A percentile compares a stretch with the other conserved stretches of the same genome.
Evolutionary conservation across 2,329 filamentous ascomycete genomes (phyloP).

Genomic region (Thelonectria olida): DNA sequence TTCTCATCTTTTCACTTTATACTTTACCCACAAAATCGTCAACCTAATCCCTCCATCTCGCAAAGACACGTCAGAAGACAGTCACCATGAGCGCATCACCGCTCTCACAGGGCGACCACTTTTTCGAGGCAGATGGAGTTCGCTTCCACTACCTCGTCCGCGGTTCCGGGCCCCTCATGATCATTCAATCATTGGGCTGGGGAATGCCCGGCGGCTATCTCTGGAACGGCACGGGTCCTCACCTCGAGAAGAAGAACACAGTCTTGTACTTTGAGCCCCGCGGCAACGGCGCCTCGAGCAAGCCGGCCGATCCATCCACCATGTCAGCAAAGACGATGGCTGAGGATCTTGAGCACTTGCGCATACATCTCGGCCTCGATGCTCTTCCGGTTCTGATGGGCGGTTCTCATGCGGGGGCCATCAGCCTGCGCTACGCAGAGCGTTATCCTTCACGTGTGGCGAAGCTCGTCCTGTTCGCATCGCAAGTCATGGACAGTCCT

Average conservation of each 20-base stretch:
- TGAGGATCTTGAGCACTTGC: slow-evolving; percentile 7
- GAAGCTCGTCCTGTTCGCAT: background rate
- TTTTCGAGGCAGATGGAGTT: slow-evolving; percentile 5
- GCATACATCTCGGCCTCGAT: slow-evolving; percentile 3
- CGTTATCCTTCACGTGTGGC: slow-evolving; percentile 6
- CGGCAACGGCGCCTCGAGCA: slow-evolving; percentile 7
- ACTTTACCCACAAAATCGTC: no score
- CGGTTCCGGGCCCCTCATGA: background rate
- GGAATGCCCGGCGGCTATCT: slow-evolving; percentile 5
- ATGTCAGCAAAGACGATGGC: slow-evolving; percentile 14
- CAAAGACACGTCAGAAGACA: no score
- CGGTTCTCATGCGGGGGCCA: slow-evolving; percentile 1
- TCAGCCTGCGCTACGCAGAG: slow-evolving; percentile 2
- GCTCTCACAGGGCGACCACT: slow-evolving; percentile 17
- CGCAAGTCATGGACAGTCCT: slow-evolving; percentile 10
- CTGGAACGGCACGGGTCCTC: slow-evolving; percentile 11
- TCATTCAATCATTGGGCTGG: slow-evolving; percentile 10
- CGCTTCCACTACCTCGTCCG: slow-evolving; percentile 13
- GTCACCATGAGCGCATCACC: no score
- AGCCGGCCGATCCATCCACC: slow-evolving; percentile 3
- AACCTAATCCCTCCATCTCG: no score
- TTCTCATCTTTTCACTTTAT: no score
- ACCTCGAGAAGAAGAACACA: background rate
- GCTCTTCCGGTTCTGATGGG: slow-evolving; percentile 3
- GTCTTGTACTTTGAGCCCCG: slow-evolving; percentile 13